phyloP scores from a whole-genome alignment of 1,139 yeast species.

The Wickerhamomyces sp. region DNA sequence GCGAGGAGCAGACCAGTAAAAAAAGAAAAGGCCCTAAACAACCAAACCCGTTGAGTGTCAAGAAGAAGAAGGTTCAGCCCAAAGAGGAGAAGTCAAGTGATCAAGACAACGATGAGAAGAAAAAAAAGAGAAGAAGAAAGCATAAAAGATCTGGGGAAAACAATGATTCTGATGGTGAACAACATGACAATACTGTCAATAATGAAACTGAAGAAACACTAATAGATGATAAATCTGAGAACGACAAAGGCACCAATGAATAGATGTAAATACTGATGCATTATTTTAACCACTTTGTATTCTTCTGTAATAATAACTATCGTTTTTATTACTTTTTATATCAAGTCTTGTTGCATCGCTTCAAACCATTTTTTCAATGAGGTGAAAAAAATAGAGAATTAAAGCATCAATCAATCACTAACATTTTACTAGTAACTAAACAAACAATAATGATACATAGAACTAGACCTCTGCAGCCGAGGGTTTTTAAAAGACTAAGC shows the following conservation, averaged over 20 bases:
- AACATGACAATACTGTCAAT: constrained; percentile 19
- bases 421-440: too few species aligned
- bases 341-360: not conserved
- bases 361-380: not conserved
- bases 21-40: constrained; percentile 69
- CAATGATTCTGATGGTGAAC: not conserved
- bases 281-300: too few species aligned
- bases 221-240: not conserved
- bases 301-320: too few species aligned
- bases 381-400: not conserved
- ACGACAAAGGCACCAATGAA: not conserved
- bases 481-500: constrained; percentile 3
- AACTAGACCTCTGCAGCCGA: too few species aligned
- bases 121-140: constrained; percentile 38
- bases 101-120: constrained; percentile 11
- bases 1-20: constrained; percentile 29
- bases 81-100: constrained; percentile 8
- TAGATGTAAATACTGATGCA: too few species aligned
- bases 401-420: not conserved
- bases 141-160: constrained; percentile 25
- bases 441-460: too few species aligned
- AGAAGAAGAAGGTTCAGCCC: constrained; percentile 49
- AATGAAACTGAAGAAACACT: constrained; percentile 4
- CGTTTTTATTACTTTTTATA: not conserved
- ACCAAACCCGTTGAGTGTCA: constrained; percentile 81